Evolutionary conservation across 495 filamentous ascomycete species (phyloP).

Genomic region (Podospora australis): DNA sequence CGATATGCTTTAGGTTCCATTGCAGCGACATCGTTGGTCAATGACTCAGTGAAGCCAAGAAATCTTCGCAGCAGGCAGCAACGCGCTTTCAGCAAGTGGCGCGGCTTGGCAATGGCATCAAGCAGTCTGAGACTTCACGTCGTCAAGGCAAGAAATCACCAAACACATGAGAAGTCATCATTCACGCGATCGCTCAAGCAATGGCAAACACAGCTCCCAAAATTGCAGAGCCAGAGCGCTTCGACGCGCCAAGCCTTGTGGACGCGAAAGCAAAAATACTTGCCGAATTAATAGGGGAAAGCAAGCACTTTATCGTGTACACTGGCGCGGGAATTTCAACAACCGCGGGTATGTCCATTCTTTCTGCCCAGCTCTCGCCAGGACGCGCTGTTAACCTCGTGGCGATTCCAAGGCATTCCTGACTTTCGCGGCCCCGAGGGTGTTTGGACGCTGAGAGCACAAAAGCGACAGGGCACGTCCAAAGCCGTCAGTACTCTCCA

Average conservation of each 20-base stretch:
- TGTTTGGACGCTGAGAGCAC: conserved; percentile 37
- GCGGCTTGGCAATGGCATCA: no score
- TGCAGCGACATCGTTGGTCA: no score
- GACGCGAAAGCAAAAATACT: conserved; percentile 32
- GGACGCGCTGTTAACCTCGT: not conserved
- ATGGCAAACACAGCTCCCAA: conserved; percentile 4
- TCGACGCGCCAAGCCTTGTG: conserved; percentile 26
- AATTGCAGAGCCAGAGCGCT: conserved; percentile 20
- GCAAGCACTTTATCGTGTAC: conserved; percentile 43
- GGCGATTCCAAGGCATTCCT: conserved; percentile 24
- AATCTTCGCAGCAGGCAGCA: no score
- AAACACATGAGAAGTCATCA: no score
- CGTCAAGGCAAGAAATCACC: no score
- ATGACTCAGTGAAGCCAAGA: no score
- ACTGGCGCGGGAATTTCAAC: conserved; percentile 43
- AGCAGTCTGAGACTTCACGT: no score
- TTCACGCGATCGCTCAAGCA: no score
- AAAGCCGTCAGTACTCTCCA: conserved; percentile 30
- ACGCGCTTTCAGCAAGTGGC: no score
- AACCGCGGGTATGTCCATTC: conserved; percentile 27
- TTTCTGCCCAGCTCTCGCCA: not conserved
- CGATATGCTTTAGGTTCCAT: no score
- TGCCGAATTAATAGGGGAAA: conserved; percentile 30
- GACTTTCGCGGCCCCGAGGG: conserved; percentile 43
- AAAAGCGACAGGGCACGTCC: conserved; percentile 25